Percentiles rank a stretch among this genome's conserved stretches.
Evolutionary conservation across 768 basidiomycete species (phyloP).

Genomic region (Pisolithus albus): DNA sequence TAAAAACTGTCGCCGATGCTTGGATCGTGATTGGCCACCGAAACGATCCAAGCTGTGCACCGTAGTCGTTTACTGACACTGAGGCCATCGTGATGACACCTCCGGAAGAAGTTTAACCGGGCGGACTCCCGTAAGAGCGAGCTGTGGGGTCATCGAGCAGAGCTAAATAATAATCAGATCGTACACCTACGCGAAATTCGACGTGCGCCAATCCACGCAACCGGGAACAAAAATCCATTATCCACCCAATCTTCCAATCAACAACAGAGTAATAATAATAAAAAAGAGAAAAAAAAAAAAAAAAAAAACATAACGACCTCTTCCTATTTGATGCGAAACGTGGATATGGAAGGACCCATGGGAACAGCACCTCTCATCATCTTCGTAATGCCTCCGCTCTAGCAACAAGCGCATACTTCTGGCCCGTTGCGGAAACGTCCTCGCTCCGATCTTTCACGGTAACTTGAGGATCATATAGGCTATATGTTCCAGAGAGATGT

Average conservation of each 20-base stretch:
- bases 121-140: neutral
- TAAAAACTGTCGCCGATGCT: neutral
- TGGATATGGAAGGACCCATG: constrained; percentile 17
- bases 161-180: too few species aligned
- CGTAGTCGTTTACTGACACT: neutral
- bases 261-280: constrained; percentile 2
- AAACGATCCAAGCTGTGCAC: too few species aligned
- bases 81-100: neutral
- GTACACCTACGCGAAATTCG: too few species aligned
- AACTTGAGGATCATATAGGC: neutral
- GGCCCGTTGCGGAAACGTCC: neutral
- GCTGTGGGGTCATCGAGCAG: too few species aligned
- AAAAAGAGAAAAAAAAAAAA: neutral
- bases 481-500: neutral
- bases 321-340: constrained; percentile 16
- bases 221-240: constrained; percentile 10
- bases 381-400: neutral
- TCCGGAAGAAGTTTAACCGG: neutral
- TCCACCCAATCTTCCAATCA: constrained; percentile 18
- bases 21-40: too few species aligned
- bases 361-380: constrained; percentile 3
- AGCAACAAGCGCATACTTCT: neutral
- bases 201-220: neutral
- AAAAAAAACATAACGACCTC: constrained; percentile 14
- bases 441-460: neutral